A percentile compares a stretch with the other conserved stretches of the same genome.
phyloP scores from a whole-genome alignment of 2,329 filamentous ascomycete genomes.

The Macrophomina pseudophaseolina region DNA sequence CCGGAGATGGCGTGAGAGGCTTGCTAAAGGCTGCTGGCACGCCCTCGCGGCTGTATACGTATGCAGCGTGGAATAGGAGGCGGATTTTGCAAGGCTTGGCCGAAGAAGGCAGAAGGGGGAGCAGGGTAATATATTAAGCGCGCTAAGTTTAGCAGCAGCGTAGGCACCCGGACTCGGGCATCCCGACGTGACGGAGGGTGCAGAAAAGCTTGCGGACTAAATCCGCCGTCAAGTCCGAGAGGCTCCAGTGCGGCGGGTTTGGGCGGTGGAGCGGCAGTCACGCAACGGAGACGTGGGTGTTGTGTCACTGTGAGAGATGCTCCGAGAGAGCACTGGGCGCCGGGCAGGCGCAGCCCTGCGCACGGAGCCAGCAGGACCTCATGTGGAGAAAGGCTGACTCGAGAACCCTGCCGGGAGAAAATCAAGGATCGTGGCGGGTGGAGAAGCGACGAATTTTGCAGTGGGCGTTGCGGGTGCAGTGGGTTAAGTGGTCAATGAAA shows the following conservation, averaged over 20 bases:
- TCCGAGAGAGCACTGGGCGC: neutral
- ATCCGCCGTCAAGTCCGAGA: neutral
- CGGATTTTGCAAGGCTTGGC: neutral
- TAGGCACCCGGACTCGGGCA: neutral
- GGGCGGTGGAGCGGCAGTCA: conserved; percentile 3
- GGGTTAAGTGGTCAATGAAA: neutral
- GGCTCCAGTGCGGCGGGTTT: neutral
- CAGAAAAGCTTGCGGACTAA: neutral
- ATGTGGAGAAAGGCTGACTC: conserved; percentile 11
- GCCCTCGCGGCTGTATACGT: neutral
- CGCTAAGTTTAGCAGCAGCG: neutral
- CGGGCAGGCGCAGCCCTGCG: conserved; percentile 4
- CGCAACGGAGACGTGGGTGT: neutral
- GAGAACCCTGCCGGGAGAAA: neutral
- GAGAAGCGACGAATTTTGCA: neutral
- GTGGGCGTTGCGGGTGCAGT: neutral
- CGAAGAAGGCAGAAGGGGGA: neutral
- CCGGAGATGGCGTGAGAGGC: neutral
- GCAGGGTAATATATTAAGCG: neutral
- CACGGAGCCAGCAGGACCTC: conserved; percentile 1
- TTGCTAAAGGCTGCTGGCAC: neutral
- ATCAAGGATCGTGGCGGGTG: conserved; percentile 19
- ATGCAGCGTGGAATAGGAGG: conserved; percentile 1
- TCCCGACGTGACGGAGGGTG: neutral
- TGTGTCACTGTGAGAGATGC: conserved; percentile 12